Conservation (phyloP, 179 eudicot genomes). For the Actinidia polygama region DNA sequence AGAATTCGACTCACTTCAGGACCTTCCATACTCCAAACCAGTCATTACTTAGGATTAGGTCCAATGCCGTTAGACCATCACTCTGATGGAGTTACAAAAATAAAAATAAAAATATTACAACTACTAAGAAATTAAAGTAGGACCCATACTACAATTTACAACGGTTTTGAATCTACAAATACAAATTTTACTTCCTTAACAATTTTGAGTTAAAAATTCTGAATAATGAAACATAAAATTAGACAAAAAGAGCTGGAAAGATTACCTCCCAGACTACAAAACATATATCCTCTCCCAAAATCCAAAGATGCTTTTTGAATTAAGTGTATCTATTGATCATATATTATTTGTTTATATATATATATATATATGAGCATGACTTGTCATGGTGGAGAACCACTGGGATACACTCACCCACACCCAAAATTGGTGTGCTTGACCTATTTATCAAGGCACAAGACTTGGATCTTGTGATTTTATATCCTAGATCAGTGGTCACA, state of each 20-base stretch:
- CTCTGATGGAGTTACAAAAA: too few species aligned
- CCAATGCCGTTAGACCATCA: too few species aligned
- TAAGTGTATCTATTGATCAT: neutral
- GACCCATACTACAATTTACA: too few species aligned
- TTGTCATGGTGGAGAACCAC: neutral
- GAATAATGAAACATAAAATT: neutral
- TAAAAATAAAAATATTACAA: too few species aligned
- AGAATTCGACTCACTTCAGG: too few species aligned
- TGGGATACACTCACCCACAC: neutral
- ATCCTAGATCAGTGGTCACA: neutral
- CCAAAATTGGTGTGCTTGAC: neutral
- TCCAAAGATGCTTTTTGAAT: slow-evolving; percentile 21
- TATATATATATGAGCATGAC: neutral
- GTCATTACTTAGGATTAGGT: too few species aligned
- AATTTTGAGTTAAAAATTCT: too few species aligned
- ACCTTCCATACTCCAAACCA: too few species aligned
- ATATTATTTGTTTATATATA: too few species aligned
- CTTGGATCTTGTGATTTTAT: neutral
- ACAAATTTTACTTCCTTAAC: too few species aligned
- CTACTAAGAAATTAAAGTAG: too few species aligned
- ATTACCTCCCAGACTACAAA: neutral
- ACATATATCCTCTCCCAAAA: slow-evolving; percentile 3
- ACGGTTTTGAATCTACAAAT: too few species aligned
- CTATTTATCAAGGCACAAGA: neutral
- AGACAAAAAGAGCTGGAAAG: neutral